Evolutionary conservation across 2,329 filamentous ascomycete genomes (phyloP).

Genomic region (Knoxdaviesia proteae): DNA sequence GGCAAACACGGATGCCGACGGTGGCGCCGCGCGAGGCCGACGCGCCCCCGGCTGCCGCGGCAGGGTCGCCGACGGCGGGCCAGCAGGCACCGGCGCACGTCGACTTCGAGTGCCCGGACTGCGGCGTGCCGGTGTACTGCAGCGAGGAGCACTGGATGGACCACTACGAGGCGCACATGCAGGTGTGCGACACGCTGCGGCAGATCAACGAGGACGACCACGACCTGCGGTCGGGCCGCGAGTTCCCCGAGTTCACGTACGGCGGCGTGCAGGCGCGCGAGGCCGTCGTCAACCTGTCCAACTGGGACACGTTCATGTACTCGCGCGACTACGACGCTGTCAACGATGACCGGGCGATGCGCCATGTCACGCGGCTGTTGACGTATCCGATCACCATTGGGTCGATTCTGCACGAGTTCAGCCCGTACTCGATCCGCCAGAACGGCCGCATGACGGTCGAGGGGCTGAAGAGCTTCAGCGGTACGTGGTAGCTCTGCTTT

Average conservation of each 20-base stretch:
- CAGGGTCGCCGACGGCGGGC: constrained; percentile 34
- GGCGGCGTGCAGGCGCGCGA: constrained; percentile 80
- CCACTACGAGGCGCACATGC: constrained; percentile 79
- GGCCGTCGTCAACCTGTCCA: constrained; percentile 87
- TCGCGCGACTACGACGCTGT: constrained; percentile 80
- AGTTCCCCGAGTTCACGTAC: constrained; percentile 88
- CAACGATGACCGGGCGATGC: constrained; percentile 73
- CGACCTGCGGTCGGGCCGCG: constrained; percentile 71
- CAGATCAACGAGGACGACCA: constrained; percentile 98
- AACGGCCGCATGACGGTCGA: constrained; percentile 64
- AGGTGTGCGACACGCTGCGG: constrained; percentile 76
- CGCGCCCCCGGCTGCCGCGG: constrained; percentile 31
- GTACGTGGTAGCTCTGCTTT: constrained; percentile 20
- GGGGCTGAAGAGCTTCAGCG: constrained; percentile 81
- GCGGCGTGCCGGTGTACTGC: constrained; percentile 83
- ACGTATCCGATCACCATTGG: constrained; percentile 88
- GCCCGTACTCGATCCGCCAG: constrained; percentile 65
- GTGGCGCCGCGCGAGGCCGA: constrained; percentile 44
- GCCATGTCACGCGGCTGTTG: constrained; percentile 78
- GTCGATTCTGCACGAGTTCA: constrained; percentile 82
- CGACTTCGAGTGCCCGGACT: constrained; percentile 88
- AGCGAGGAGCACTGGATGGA: constrained; percentile 89
- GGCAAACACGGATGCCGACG: constrained; percentile 46
- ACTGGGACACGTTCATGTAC: constrained; percentile 95
- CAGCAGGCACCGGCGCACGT: constrained; percentile 55